phyloP scores from a whole-genome alignment of 164 flowering plant genomes.

The Hamamelis virginiana region DNA sequence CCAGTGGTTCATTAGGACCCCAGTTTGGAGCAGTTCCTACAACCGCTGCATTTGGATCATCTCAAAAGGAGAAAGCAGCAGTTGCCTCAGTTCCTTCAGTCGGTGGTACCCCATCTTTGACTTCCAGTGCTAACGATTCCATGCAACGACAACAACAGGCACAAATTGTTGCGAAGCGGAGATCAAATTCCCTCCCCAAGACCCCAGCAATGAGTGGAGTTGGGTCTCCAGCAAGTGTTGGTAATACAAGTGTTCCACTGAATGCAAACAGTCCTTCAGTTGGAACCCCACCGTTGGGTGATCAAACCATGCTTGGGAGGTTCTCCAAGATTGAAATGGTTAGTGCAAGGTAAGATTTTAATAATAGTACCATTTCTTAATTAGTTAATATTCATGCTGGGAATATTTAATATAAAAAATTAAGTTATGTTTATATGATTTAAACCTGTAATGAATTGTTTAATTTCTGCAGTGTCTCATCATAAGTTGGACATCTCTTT shows the following conservation, averaged over 20 bases:
- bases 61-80: conserved; percentile 71
- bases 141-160: conserved; percentile 73
- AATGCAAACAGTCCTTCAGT: conserved; percentile 82
- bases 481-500: neutral
- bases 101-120: conserved; percentile 60
- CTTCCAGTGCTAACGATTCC: conserved; percentile 79
- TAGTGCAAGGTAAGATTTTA: conserved; percentile 58
- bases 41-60: conserved; percentile 38
- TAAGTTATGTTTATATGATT: no score
- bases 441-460: no score
- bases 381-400: no score
- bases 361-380: neutral
- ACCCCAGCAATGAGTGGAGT: conserved; percentile 68
- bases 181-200: conserved; percentile 76
- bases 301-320: conserved; percentile 62
- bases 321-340: conserved; percentile 86
- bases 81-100: conserved; percentile 47
- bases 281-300: conserved; percentile 57
- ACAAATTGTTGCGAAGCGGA: conserved; percentile 58
- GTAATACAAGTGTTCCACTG: conserved; percentile 55
- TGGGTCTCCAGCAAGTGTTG: conserved; percentile 85
- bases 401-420: no score
- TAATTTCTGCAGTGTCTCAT: no score
- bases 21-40: conserved; percentile 55
- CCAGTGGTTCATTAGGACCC: conserved; percentile 73